Conservation (phyloP, 306 rosid genomes). For the Castanopsis chinensis region DNA sequence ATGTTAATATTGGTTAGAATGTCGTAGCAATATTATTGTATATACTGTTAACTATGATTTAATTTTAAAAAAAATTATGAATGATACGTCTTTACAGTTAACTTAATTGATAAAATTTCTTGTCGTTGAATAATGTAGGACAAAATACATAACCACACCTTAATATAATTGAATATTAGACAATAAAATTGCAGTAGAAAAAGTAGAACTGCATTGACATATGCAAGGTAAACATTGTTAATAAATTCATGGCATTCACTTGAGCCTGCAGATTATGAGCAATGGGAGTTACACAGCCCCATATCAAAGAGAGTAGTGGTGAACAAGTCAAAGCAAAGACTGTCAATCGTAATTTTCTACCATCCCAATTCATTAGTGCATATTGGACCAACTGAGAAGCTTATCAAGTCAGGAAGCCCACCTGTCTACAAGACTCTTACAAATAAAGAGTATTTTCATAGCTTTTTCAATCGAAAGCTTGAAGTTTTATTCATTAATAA, state of each 20-base stretch:
- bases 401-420: constrained; percentile 24
- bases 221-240: too few species aligned
- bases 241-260: background rate
- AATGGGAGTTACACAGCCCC: constrained; percentile 55
- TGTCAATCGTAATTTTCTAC: constrained; percentile 42
- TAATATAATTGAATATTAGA: too few species aligned
- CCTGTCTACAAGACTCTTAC: constrained; percentile 37
- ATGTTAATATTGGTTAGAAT: too few species aligned
- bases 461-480: constrained; percentile 35
- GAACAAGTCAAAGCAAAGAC: constrained; percentile 36
- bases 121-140: too few species aligned
- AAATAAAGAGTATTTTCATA: constrained; percentile 31
- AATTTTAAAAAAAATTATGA: too few species aligned
- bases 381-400: constrained; percentile 28
- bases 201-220: too few species aligned
- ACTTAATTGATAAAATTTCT: too few species aligned
- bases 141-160: too few species aligned
- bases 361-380: constrained; percentile 27
- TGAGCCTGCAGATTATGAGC: constrained; percentile 35
- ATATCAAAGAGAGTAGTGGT: constrained; percentile 41
- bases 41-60: too few species aligned
- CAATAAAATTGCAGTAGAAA: too few species aligned
- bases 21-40: too few species aligned
- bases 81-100: too few species aligned
- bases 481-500: constrained; percentile 39